Base-by-base conservation (phyloP, 805 yeast species). In the Starmera pachycereana region DNA sequence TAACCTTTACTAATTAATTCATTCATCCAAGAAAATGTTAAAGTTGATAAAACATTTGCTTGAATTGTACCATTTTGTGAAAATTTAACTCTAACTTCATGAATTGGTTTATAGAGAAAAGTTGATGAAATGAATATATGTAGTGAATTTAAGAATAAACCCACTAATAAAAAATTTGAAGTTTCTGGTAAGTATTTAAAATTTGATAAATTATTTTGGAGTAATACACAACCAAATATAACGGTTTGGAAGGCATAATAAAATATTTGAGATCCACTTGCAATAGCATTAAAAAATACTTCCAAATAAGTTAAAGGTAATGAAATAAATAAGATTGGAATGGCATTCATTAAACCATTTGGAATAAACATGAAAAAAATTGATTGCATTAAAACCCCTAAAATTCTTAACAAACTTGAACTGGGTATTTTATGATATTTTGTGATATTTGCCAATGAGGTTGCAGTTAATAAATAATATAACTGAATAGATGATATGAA, bases 21-120 rank as follows among this genome's bases (percentile, higher is more conserved):
- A 16, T 87, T 78, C 95, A 92, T 86, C 97, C 98, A 92, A 25
- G 78, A 64, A 58, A 92, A 90, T 0, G 95, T 80, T 38, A 90
- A 65, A 39, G 74, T 67, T 3, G 95, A 81, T 46, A 90, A 75
- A 12, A 88, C 63, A 55, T 89, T 79, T 11, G 87, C 84, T 40
- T 57, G 58, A 32, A 76, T 80, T 33, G 65, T 61, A 1, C 80
- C 82, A 35, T 57, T 54, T 28, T 54, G 46, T 8, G 44, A 40
- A 39, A 55, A 58, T 31, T 48, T 49, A 25, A 58, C 45, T 4
- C 48, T 52, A 35, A 69, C 76, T 40, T 66, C 71, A 12, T 76
- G 74, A 33, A 55, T 54, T 7, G 62, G 45, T 6, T 51, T 53
- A 38, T 64, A 68, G 40, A 46, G 57, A 41, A 62, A 64, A 43